These are phyloP conservation scores for Yamadazyma kitorensis DNA, from an alignment of 805 yeast genomes.

Conservation along the genomic window DNA sequence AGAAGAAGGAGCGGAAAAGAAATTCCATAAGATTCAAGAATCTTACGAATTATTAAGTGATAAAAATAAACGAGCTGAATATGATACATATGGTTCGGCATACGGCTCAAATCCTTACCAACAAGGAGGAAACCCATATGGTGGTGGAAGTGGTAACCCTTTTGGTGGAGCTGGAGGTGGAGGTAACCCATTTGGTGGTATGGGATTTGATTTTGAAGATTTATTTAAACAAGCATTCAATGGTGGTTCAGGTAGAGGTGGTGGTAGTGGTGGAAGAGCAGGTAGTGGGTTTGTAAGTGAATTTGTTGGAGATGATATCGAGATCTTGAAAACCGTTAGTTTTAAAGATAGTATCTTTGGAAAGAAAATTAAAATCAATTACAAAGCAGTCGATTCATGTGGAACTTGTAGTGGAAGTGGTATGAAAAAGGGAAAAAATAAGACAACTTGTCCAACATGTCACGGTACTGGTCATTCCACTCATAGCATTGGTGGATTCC, in stretches of 20 bases:
- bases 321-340: slow-evolving; percentile 66
- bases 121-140: slow-evolving; percentile 38
- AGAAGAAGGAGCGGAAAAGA: slow-evolving; percentile 80
- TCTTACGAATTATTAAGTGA: slow-evolving; percentile 91
- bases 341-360: slow-evolving; percentile 91
- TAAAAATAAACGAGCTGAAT: slow-evolving; percentile 80
- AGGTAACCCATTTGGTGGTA: slow-evolving; percentile 56
- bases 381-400: slow-evolving; percentile 75
- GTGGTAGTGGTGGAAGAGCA: slow-evolving; percentile 37
- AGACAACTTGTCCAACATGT: slow-evolving; percentile 79
- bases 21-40: slow-evolving; percentile 89
- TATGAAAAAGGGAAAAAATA: slow-evolving; percentile 68
- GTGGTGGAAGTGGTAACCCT: slow-evolving; percentile 44
- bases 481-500: slow-evolving; percentile 90
- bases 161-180: slow-evolving; percentile 26
- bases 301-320: slow-evolving; percentile 86
- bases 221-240: slow-evolving; percentile 49
- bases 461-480: slow-evolving; percentile 92
- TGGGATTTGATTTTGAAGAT: slow-evolving; percentile 47
- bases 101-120: slow-evolving; percentile 54
- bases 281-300: slow-evolving; percentile 60
- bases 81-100: slow-evolving; percentile 89
- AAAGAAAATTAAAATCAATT: slow-evolving; percentile 59
- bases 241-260: slow-evolving; percentile 31
- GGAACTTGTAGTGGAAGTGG: slow-evolving; percentile 83